Percentiles rank a stretch among this genome's conserved stretches.
phyloP scores from a whole-genome alignment of 78 protist species.

The Emiliania huxleyi region DNA sequence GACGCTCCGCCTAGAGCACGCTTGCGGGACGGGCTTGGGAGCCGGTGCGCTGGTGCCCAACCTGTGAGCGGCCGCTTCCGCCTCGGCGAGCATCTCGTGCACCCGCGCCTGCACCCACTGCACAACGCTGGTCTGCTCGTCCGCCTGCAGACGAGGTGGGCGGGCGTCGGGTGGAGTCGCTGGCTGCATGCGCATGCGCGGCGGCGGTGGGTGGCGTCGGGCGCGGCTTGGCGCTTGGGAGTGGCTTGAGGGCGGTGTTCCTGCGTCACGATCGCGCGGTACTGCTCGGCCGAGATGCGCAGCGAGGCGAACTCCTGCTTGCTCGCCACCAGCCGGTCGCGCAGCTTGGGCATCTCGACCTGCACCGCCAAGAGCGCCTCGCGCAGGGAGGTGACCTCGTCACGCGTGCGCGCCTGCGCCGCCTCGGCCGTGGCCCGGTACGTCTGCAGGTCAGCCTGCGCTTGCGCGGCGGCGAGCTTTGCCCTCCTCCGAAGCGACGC shows the following conservation, averaged over 20 bases:
- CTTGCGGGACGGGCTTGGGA: too few relatives aligned
- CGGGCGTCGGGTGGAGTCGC: too few relatives aligned
- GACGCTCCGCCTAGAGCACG: too few relatives aligned
- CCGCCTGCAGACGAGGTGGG: too few relatives aligned
- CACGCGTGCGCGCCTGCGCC: neutral
- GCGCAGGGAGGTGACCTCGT: neutral
- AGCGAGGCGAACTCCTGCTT: neutral
- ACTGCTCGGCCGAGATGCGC: neutral
- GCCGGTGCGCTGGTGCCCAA: too few relatives aligned
- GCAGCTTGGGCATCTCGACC: neutral
- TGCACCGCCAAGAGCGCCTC: neutral
- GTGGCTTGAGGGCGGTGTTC: too few relatives aligned
- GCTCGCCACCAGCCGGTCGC: neutral
- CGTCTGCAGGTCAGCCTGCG: neutral
- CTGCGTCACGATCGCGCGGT: neutral
- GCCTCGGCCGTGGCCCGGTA: neutral
- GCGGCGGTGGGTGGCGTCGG: too few relatives aligned
- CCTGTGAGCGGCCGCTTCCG: neutral
- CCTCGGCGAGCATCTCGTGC: neutral
- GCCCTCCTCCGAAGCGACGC: neutral
- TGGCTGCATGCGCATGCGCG: too few relatives aligned
- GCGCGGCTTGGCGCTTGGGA: too few relatives aligned
- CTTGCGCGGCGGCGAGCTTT: neutral
- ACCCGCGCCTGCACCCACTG: neutral
- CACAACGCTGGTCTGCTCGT: neutral